Conservation (phyloP, 2,329 filamentous ascomycete genomes). For the Beauveria scarabaeidicola region DNA sequence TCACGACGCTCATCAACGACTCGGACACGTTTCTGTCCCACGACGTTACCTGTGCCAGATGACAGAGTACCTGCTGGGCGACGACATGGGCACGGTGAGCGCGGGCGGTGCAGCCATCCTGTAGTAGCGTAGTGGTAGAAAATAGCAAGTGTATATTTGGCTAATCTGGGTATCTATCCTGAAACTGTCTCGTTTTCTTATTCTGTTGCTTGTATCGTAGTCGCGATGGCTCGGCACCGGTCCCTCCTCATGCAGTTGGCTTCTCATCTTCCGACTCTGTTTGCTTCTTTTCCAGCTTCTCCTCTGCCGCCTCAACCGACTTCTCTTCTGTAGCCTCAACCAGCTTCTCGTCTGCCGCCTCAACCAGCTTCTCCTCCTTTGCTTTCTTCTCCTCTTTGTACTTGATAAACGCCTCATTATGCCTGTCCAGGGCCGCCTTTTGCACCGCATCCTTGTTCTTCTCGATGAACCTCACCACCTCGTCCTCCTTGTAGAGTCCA, state of each 20-base stretch:
- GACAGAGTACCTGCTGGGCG: slow-evolving; percentile 8
- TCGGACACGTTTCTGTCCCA: slow-evolving; percentile 5
- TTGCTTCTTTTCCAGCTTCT: neutral
- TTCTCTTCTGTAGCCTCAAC: too few relatives aligned
- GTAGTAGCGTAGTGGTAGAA: too few relatives aligned
- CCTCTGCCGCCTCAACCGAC: too few relatives aligned
- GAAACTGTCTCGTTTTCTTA: too few relatives aligned
- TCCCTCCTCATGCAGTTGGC: too few relatives aligned
- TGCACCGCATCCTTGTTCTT: slow-evolving; percentile 30
- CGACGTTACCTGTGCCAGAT: slow-evolving; percentile 7
- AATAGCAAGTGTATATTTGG: neutral
- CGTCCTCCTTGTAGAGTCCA: slow-evolving; percentile 36
- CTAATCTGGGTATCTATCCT: neutral
- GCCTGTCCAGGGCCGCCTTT: slow-evolving; percentile 22
- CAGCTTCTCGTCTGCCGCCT: neutral
- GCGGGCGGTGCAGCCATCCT: neutral
- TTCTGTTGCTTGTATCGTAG: too few relatives aligned
- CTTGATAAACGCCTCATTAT: slow-evolving; percentile 15
- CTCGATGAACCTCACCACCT: slow-evolving; percentile 33
- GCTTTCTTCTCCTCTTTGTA: neutral
- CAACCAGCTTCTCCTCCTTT: neutral
- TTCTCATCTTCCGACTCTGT: too few relatives aligned
- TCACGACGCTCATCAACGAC: slow-evolving; percentile 3
- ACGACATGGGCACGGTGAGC: neutral
- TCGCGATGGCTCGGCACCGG: too few relatives aligned